Evolutionary conservation across 129 eudicot genomes (phyloP).

Genomic region (Apium graveolens): DNA sequence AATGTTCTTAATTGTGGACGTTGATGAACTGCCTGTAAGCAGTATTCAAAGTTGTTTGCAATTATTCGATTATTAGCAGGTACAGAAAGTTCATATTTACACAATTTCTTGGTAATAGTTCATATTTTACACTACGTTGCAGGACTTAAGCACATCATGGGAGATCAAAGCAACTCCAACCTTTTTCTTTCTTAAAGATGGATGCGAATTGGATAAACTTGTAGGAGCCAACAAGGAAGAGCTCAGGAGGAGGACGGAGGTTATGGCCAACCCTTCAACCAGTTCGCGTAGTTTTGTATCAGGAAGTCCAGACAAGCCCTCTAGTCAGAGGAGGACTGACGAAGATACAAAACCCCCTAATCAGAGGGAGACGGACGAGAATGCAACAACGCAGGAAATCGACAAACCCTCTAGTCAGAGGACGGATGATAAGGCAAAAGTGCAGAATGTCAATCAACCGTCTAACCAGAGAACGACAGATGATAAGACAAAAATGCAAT

Average conservation of each 20-base stretch:
- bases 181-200: constrained; percentile 37
- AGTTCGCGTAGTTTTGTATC: background rate
- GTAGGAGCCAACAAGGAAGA: constrained; percentile 37
- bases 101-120: background rate
- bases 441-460: background rate
- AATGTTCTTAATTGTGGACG: constrained; percentile 49
- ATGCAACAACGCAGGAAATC: background rate
- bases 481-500: background rate
- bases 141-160: constrained; percentile 42
- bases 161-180: constrained; percentile 50
- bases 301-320: background rate
- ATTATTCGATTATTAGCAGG: background rate
- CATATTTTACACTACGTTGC: background rate
- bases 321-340: background rate
- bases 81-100: background rate
- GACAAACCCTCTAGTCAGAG: background rate
- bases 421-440: background rate
- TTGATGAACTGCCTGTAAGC: constrained; percentile 56
- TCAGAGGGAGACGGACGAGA: background rate
- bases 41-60: background rate
- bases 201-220: constrained; percentile 31
- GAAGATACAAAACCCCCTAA: background rate
- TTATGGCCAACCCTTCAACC: constrained; percentile 16
- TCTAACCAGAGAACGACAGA: background rate
- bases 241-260: constrained; percentile 29